Evolutionary conservation across 2,329 filamentous ascomycete genomes (phyloP).

Genomic region (Fusarium gaditjirri): DNA sequence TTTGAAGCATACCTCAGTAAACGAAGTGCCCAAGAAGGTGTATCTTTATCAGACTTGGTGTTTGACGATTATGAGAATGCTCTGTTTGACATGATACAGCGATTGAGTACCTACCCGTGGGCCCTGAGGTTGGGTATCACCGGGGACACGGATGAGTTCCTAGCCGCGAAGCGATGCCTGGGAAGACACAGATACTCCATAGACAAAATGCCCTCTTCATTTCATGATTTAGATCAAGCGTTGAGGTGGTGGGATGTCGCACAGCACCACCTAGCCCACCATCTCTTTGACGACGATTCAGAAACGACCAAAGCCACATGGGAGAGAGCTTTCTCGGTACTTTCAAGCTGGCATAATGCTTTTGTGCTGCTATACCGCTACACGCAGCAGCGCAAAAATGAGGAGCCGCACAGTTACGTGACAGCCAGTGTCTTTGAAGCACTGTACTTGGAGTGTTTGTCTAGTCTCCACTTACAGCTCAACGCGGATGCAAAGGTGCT

Average conservation of each 20-base stretch:
- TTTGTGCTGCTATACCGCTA: constrained; percentile 28
- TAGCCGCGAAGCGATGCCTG: not conserved
- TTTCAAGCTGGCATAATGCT: constrained; percentile 30
- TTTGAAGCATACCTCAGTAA: constrained; percentile 32
- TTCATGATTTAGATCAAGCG: constrained; percentile 28
- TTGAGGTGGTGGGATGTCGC: constrained; percentile 35
- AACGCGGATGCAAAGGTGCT: constrained; percentile 19
- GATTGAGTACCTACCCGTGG: constrained; percentile 38
- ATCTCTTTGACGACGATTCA: not conserved
- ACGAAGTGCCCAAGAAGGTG: constrained; percentile 21
- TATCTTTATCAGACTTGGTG: constrained; percentile 12
- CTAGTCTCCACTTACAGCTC: constrained; percentile 20
- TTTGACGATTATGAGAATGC: constrained; percentile 31
- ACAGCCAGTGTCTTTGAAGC: constrained; percentile 34
- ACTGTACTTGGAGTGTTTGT: constrained; percentile 31
- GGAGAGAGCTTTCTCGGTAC: constrained; percentile 10
- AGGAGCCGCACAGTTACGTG: constrained; percentile 22
- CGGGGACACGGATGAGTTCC: not conserved
- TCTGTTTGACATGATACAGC: constrained; percentile 36
- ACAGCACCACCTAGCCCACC: constrained; percentile 28
- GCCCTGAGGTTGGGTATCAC: constrained; percentile 22
- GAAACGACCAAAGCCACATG: not conserved
- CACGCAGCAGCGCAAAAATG: constrained; percentile 1
- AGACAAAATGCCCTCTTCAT: constrained; percentile 27
- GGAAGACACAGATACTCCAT: constrained; percentile 22